Evolutionary conservation across 352 stramenopile species (phyloP).

Genomic region (Globisporangium radiosum): DNA sequence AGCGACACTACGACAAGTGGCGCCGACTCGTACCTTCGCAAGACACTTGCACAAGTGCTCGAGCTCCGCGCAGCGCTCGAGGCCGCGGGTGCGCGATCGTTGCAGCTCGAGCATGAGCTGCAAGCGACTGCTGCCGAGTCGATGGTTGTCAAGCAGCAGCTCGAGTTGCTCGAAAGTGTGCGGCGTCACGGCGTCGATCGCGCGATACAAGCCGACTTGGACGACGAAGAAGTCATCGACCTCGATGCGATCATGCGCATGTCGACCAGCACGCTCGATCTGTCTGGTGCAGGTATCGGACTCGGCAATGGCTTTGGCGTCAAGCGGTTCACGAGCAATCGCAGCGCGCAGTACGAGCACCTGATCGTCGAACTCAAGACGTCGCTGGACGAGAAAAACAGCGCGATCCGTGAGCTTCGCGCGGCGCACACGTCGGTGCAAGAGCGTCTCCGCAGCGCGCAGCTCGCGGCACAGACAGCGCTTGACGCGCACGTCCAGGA

Average conservation of each 20-base stretch:
- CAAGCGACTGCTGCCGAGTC: constrained; percentile 22
- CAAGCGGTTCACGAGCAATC: constrained; percentile 9
- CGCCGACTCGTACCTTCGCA: constrained; percentile 48
- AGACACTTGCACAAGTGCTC: constrained; percentile 53
- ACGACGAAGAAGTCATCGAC: constrained; percentile 41
- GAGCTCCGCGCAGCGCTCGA: constrained; percentile 43
- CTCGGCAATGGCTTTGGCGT: too few species aligned
- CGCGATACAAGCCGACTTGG: constrained; percentile 40
- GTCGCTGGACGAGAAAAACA: constrained; percentile 37
- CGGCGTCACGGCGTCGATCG: constrained; percentile 24
- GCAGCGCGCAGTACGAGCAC: constrained; percentile 50
- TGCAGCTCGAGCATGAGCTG: constrained; percentile 33
- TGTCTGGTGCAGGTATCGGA: too few species aligned
- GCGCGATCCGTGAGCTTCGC: constrained; percentile 26
- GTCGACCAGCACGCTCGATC: too few species aligned
- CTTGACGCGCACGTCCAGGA: constrained; percentile 36
- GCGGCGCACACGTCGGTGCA: constrained; percentile 28
- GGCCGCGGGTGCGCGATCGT: constrained; percentile 20
- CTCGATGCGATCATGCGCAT: constrained; percentile 39
- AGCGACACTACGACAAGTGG: constrained; percentile 9
- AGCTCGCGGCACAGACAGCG: constrained; percentile 35
- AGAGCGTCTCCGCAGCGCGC: constrained; percentile 28
- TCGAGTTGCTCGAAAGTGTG: constrained; percentile 29
- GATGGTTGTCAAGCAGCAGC: constrained; percentile 23
- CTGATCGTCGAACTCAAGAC: constrained; percentile 64